Conservation (phyloP, 805 yeast species). For the Zygosaccharomyces gambellarensis region DNA sequence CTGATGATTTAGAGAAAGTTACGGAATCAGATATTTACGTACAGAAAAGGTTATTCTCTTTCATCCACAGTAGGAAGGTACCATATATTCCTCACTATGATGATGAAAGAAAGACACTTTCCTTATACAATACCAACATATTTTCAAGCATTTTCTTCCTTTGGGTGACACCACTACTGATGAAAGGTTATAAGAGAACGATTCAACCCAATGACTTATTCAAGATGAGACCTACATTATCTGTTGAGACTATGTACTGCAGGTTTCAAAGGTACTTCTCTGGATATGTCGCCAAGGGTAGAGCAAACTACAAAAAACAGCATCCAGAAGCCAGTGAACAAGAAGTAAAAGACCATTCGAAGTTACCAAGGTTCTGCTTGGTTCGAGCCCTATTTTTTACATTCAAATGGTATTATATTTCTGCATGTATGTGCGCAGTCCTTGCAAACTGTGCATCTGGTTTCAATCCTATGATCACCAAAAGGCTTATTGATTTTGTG, state of each 20-base stretch:
- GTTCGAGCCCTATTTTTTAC: constrained; percentile 46
- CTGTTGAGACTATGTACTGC: constrained; percentile 39
- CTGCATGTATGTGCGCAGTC: constrained; percentile 42
- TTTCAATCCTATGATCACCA: constrained; percentile 61
- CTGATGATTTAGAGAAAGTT: constrained; percentile 34
- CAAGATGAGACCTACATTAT: constrained; percentile 39
- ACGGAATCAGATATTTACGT: constrained; percentile 33
- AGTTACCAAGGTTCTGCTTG: constrained; percentile 31
- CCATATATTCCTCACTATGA: constrained; percentile 45
- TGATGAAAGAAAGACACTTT: constrained; percentile 48
- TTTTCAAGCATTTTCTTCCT: constrained; percentile 50
- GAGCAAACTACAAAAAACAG: constrained; percentile 27
- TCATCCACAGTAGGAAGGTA: constrained; percentile 44
- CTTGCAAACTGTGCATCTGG: constrained; percentile 47
- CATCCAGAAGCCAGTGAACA: constrained; percentile 38
- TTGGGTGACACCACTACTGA: constrained; percentile 65
- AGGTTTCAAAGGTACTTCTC: constrained; percentile 37
- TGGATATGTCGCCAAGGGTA: constrained; percentile 32
- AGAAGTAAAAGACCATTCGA: constrained; percentile 34
- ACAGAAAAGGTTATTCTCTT: constrained; percentile 49
- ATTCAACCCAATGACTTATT: constrained; percentile 60
- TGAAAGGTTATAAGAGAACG: constrained; percentile 68
- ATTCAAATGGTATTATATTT: constrained; percentile 44
- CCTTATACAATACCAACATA: constrained; percentile 41
- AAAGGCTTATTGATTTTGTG: constrained; percentile 61